These are phyloP conservation scores for Phialophora tarda DNA, from an alignment of 2,329 filamentous ascomycete species.

Conservation along the genomic window DNA sequence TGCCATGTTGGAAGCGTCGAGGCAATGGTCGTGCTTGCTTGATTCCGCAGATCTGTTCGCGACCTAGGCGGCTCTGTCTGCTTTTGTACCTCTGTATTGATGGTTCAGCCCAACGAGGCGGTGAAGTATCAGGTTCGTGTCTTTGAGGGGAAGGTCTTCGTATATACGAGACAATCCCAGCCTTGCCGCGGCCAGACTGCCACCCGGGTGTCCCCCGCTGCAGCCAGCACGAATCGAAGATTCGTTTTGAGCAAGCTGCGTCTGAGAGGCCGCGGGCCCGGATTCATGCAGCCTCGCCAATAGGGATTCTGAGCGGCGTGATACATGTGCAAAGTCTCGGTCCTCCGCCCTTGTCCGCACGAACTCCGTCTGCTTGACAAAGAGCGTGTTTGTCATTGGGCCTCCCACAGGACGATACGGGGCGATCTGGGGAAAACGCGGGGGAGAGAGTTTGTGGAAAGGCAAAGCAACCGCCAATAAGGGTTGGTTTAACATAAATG, in stretches of 20 bases:
- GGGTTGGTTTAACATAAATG: neutral
- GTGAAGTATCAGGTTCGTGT: slow-evolving; percentile 10
- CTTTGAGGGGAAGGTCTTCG: neutral
- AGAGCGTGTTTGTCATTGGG: neutral
- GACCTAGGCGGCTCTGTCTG: neutral
- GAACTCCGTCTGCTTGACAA: neutral
- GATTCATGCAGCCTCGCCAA: slow-evolving; percentile 11
- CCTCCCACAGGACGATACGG: neutral
- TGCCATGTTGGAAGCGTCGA: neutral
- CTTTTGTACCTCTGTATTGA: neutral
- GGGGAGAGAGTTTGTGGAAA: neutral
- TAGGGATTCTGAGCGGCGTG: neutral
- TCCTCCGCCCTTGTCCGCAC: slow-evolving; percentile 17
- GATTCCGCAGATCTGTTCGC: neutral
- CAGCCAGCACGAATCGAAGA: slow-evolving; percentile 13
- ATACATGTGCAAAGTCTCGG: neutral
- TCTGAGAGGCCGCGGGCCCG: slow-evolving; percentile 2
- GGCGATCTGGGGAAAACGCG: neutral
- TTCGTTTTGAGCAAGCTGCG: slow-evolving; percentile 13
- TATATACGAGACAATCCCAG: slow-evolving; percentile 4
- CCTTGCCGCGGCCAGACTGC: neutral
- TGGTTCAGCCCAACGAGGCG: slow-evolving; percentile 11
- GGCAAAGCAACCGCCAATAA: neutral
- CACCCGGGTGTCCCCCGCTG: slow-evolving; percentile 17
- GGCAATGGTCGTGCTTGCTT: neutral